Percentiles rank a stretch among this genome's conserved stretches.
phyloP scores from a whole-genome alignment of 805 yeast species.

The Scheffersomyces ergatensis region DNA sequence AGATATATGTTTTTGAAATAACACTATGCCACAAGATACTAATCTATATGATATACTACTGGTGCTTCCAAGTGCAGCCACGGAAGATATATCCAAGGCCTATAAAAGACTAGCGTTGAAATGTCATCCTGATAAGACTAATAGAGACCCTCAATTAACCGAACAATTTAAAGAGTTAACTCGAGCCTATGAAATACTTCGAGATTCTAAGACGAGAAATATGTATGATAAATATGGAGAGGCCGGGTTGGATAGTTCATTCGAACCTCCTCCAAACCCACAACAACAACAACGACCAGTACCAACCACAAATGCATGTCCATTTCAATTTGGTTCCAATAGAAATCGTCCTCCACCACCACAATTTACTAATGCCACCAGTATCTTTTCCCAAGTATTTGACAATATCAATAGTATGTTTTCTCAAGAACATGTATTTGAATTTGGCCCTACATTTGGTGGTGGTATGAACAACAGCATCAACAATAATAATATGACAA shows the following conservation, averaged over 20 bases:
- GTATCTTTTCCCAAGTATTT: slow-evolving; percentile 37
- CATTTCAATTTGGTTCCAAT: too few relatives aligned
- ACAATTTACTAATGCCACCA: slow-evolving; percentile 13
- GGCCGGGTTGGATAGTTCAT: slow-evolving; percentile 36
- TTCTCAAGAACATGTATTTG: slow-evolving; percentile 3
- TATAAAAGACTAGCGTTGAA: slow-evolving; percentile 41
- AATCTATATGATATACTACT: slow-evolving; percentile 33
- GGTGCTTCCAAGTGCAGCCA: slow-evolving; percentile 28
- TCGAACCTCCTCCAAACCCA: slow-evolving; percentile 4
- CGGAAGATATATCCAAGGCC: slow-evolving; percentile 35
- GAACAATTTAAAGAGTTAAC: slow-evolving; percentile 60
- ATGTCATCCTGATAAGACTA: slow-evolving; percentile 67
- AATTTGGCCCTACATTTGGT: neutral
- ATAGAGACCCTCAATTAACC: slow-evolving; percentile 47
- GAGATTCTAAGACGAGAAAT: slow-evolving; percentile 42
- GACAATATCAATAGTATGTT: slow-evolving; percentile 29
- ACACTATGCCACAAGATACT: slow-evolving; percentile 13
- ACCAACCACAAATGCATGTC: too few relatives aligned
- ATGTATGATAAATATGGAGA: slow-evolving; percentile 56
- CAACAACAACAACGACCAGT: neutral
- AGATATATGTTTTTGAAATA: too few relatives aligned
- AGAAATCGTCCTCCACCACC: neutral
- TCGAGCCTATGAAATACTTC: slow-evolving; percentile 63
- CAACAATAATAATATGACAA: slow-evolving; percentile 10
- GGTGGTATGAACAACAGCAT: too few relatives aligned